Conservation (phyloP, 441 rosid genomes). For the Populus hybrid region DNA sequence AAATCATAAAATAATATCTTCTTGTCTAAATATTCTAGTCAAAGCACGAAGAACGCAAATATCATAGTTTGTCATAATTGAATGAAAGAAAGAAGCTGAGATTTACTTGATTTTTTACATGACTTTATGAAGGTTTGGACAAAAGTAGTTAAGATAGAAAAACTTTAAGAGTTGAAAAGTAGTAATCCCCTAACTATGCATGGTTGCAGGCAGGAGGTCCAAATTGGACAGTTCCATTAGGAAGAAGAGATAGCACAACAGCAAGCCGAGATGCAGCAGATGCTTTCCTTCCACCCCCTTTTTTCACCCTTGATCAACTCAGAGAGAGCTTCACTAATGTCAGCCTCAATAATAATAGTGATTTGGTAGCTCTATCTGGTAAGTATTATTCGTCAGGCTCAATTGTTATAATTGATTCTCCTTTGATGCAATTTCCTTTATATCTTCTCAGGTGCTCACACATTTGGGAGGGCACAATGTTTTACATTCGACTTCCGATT, state of each 20-base stretch:
- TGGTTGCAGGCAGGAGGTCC: constrained; percentile 41
- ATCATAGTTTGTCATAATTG: too few relatives aligned
- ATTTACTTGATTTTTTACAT: too few relatives aligned
- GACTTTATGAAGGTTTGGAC: too few relatives aligned
- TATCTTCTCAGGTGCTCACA: constrained; percentile 48
- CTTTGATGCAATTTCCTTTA: not conserved
- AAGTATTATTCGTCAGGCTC: not conserved
- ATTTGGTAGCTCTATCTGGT: constrained; percentile 72
- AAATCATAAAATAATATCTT: too few relatives aligned
- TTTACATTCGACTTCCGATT: constrained; percentile 30
- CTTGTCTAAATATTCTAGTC: too few relatives aligned
- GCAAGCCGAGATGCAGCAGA: constrained; percentile 35
- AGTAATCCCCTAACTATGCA: not conserved
- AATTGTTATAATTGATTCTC: not conserved
- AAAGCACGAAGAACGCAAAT: too few relatives aligned
- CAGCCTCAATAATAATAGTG: constrained; percentile 41
- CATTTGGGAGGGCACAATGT: constrained; percentile 60
- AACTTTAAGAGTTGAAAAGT: too few relatives aligned
- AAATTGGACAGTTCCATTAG: constrained; percentile 43
- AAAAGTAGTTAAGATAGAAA: too few relatives aligned
- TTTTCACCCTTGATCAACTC: constrained; percentile 28
- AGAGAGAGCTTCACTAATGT: constrained; percentile 15
- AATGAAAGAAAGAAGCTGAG: too few relatives aligned
- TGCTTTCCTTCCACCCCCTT: constrained; percentile 32
- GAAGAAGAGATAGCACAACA: constrained; percentile 51